Conservation (phyloP, 345 rosid species). For the Brassica nigra region DNA sequence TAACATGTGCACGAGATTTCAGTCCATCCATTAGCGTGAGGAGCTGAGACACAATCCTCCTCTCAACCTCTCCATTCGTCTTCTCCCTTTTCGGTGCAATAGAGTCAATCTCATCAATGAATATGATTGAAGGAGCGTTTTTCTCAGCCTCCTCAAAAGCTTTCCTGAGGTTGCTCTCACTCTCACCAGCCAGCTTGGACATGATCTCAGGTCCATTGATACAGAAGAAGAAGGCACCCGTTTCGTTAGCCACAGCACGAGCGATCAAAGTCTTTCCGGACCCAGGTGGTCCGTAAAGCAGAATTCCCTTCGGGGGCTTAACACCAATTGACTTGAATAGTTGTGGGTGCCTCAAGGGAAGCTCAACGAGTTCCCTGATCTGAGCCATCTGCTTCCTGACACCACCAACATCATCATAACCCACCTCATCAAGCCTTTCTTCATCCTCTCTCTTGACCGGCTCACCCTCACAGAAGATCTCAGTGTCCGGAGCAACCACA, state of each 20-base stretch:
- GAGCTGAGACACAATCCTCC: conserved; percentile 96
- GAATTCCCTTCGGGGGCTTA: conserved; percentile 96
- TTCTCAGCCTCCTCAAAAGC: conserved; percentile 99
- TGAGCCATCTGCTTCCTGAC: conserved; percentile 99
- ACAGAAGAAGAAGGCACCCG: conserved; percentile 96
- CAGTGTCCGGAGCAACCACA: conserved; percentile 97
- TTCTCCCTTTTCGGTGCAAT: conserved; percentile 98
- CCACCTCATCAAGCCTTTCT: conserved; percentile 88
- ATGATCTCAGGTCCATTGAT: conserved; percentile 96
- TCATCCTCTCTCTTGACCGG: conserved; percentile 94
- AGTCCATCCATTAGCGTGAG: conserved; percentile 96
- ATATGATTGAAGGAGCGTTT: conserved; percentile 93
- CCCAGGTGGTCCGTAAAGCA: conserved; percentile 88
- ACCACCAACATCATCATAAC: conserved; percentile 99
- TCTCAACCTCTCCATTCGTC: conserved; percentile 97
- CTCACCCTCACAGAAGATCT: conserved; percentile 97
- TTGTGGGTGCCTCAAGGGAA: conserved; percentile 93
- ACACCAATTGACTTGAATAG: conserved; percentile 97
- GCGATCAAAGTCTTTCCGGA: conserved; percentile 95
- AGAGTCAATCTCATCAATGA: conserved; percentile 92
- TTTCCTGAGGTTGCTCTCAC: conserved; percentile 97
- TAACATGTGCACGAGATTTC: conserved; percentile 90
- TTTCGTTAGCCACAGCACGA: conserved; percentile 95
- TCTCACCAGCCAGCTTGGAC: conserved; percentile 98
- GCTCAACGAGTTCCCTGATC: conserved; percentile 94